A percentile compares a stretch with the other conserved stretches of the same genome.
Evolutionary conservation across 2,329 filamentous ascomycete species (phyloP).

Genomic region (Alternaria panax): DNA sequence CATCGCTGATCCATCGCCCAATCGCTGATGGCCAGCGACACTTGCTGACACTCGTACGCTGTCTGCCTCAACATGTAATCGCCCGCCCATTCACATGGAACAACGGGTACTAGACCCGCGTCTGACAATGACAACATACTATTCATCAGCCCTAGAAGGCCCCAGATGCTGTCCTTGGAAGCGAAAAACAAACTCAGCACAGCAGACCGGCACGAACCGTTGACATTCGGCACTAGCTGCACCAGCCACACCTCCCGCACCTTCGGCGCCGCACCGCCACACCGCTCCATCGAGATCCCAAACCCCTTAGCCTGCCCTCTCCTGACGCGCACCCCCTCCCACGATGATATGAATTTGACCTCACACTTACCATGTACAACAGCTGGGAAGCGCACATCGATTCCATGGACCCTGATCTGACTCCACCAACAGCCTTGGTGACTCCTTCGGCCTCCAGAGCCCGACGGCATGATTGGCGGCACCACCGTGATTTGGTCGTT

Average conservation of each 20-base stretch:
- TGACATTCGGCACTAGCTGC: too few relatives aligned
- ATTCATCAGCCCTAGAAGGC: too few relatives aligned
- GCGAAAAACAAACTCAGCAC: not conserved
- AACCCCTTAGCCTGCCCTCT: not conserved
- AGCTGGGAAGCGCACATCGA: not conserved
- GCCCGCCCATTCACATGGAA: not conserved
- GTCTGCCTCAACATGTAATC: too few relatives aligned
- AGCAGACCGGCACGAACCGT: slow-evolving; percentile 15
- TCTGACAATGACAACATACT: not conserved
- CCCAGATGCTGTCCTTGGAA: too few relatives aligned
- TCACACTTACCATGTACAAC: too few relatives aligned
- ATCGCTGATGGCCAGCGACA: not conserved
- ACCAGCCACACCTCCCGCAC: too few relatives aligned
- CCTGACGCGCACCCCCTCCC: not conserved
- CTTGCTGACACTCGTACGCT: too few relatives aligned
- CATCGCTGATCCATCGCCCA: slow-evolving; percentile 14
- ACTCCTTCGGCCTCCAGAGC: not conserved
- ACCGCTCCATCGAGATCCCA: slow-evolving; percentile 19
- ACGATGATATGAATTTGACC: slow-evolving; percentile 12
- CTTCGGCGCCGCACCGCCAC: not conserved
- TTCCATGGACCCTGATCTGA: slow-evolving; percentile 17
- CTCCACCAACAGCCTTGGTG: too few relatives aligned
- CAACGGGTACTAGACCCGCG: not conserved
- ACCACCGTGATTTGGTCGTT: slow-evolving; percentile 1
- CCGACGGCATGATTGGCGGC: slow-evolving; percentile 4